A percentile compares a stretch with the other conserved stretches of the same genome.
phyloP scores from a whole-genome alignment of 352 stramenopile genomes.

The Globisporangium echinulatum region DNA sequence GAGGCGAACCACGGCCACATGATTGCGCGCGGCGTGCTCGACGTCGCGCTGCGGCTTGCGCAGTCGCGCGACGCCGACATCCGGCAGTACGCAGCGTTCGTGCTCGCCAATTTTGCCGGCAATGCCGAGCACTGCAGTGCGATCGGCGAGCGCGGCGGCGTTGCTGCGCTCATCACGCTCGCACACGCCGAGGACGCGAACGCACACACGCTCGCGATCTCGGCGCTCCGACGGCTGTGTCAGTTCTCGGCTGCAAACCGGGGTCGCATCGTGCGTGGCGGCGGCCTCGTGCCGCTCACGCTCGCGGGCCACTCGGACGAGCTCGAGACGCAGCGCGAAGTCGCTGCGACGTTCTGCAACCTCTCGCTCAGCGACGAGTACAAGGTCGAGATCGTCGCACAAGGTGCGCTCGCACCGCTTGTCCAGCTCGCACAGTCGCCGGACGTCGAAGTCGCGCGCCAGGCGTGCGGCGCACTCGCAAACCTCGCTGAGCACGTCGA shows the following conservation, averaged over 20 bases:
- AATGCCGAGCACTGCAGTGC: slow-evolving; percentile 82
- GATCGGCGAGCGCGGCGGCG: slow-evolving; percentile 89
- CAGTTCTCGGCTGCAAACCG: slow-evolving; percentile 88
- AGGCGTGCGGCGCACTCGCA: slow-evolving; percentile 89
- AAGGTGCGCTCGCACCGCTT: slow-evolving; percentile 71
- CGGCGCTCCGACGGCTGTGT: slow-evolving; percentile 88
- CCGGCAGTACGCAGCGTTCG: slow-evolving; percentile 88
- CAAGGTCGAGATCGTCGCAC: slow-evolving; percentile 86
- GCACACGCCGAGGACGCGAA: slow-evolving; percentile 86
- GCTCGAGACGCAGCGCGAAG: slow-evolving; percentile 93
- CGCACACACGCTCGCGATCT: slow-evolving; percentile 89
- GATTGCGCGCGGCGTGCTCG: slow-evolving; percentile 82
- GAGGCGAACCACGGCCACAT: slow-evolving; percentile 91
- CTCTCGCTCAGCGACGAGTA: slow-evolving; percentile 90
- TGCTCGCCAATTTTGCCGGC: slow-evolving; percentile 90
- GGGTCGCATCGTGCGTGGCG: slow-evolving; percentile 77
- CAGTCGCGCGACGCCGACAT: slow-evolving; percentile 73
- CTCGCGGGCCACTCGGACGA: slow-evolving; percentile 82
- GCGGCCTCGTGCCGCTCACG: slow-evolving; percentile 80
- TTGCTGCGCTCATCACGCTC: slow-evolving; percentile 88
- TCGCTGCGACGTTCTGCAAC: slow-evolving; percentile 92
- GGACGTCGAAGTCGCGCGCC: slow-evolving; percentile 89
- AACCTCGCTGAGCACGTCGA: slow-evolving; percentile 94
- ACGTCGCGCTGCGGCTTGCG: slow-evolving; percentile 74
- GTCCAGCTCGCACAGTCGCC: slow-evolving; percentile 83